Evolutionary conservation across 805 yeast genomes (phyloP).

Genomic region (Novakomyces olei): DNA sequence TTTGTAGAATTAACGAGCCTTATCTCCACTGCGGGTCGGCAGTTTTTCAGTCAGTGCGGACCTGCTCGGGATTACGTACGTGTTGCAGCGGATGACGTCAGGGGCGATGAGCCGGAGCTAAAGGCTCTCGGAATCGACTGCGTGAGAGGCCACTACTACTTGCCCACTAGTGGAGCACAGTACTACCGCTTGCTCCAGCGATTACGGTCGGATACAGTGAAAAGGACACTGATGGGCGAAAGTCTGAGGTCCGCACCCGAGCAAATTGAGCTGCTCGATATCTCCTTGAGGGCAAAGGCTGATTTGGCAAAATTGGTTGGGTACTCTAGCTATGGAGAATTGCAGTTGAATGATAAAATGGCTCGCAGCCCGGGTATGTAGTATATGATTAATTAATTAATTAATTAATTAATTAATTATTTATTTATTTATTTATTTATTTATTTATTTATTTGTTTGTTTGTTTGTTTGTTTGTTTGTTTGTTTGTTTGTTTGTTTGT

Average conservation of each 20-base stretch:
- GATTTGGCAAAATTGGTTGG: conserved; percentile 55
- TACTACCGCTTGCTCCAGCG: conserved; percentile 43
- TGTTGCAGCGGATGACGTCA: conserved; percentile 4
- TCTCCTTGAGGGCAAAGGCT: conserved; percentile 42
- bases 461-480: too few relatives aligned
- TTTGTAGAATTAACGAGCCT: background rate
- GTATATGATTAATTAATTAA: too few relatives aligned
- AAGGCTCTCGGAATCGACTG: too few relatives aligned
- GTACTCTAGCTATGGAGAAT: conserved; percentile 44
- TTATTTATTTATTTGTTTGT: too few relatives aligned
- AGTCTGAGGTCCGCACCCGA: conserved; percentile 40
- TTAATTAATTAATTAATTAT: too few relatives aligned
- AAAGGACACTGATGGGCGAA: conserved; percentile 54
- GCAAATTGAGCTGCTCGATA: conserved; percentile 39
- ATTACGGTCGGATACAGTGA: conserved; percentile 31
- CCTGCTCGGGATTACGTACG: background rate
- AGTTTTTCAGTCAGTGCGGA: background rate
- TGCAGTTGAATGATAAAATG: conserved; percentile 77
- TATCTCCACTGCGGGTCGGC: background rate
- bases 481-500: too few relatives aligned
- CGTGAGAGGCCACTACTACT: too few relatives aligned
- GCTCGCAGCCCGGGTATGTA: too few relatives aligned
- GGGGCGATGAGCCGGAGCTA: conserved; percentile 6
- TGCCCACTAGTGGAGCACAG: conserved; percentile 29
- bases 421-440: too few relatives aligned